A percentile compares a stretch with the other conserved stretches of the same genome.
Conservation (phyloP, 164 flowering plant genomes). For the Paratinospora sagittata region DNA sequence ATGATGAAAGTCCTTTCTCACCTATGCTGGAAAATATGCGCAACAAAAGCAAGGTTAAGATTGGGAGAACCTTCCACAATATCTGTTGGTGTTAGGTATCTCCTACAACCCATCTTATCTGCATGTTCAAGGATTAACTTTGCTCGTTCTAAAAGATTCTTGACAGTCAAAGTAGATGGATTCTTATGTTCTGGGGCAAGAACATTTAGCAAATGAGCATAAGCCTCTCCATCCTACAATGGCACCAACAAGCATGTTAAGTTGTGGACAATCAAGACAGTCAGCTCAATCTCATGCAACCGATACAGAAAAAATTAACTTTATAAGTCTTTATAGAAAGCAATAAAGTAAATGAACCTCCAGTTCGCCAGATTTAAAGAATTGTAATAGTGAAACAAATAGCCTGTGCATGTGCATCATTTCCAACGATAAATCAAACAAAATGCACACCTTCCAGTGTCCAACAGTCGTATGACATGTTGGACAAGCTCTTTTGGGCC, state of each 20-base stretch:
- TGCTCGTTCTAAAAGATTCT: slow-evolving; percentile 73
- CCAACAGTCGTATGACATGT: too few relatives aligned
- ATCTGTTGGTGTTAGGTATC: slow-evolving; percentile 68
- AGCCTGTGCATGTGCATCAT: too few relatives aligned
- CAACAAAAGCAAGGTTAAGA: slow-evolving; percentile 88
- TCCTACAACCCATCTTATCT: slow-evolving; percentile 78
- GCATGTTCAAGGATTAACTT: slow-evolving; percentile 78
- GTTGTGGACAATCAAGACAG: not conserved
- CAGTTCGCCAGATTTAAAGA: too few relatives aligned
- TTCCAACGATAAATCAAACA: too few relatives aligned
- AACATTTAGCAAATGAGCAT: slow-evolving; percentile 81
- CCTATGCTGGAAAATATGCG: slow-evolving; percentile 93
- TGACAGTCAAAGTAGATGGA: slow-evolving; percentile 55
- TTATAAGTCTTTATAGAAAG: not conserved
- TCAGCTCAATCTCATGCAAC: not conserved
- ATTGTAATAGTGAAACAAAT: too few relatives aligned
- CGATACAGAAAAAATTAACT: slow-evolving; percentile 1
- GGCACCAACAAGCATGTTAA: not conserved
- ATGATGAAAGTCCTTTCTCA: slow-evolving; percentile 10
- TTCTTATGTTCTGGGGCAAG: slow-evolving; percentile 85
- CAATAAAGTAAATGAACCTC: too few relatives aligned
- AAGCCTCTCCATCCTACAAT: slow-evolving; percentile 79
- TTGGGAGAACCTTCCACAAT: slow-evolving; percentile 83
- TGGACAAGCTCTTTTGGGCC: too few relatives aligned
- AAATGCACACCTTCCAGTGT: too few relatives aligned